phyloP scores from a whole-genome alignment of 139 green algal genomes.

The Marvania coccoides region DNA sequence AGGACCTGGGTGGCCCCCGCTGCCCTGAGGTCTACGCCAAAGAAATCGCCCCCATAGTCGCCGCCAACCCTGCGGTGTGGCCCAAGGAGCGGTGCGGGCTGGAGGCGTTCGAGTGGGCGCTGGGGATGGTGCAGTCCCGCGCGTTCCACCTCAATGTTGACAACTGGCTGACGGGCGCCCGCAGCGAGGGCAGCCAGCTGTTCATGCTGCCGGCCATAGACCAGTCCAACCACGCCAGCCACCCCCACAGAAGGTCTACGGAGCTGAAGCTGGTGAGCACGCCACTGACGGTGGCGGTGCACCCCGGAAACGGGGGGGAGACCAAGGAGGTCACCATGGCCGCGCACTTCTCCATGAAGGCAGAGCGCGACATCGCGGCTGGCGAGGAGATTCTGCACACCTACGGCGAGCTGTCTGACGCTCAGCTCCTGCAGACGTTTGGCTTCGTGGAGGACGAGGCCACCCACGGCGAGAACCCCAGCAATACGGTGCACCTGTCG shows the following conservation, averaged over 20 bases:
- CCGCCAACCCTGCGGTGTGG: slow-evolving; percentile 33
- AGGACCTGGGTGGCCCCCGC: background rate
- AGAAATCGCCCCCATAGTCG: slow-evolving; percentile 21
- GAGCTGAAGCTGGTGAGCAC: slow-evolving; percentile 27
- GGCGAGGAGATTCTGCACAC: slow-evolving; percentile 57
- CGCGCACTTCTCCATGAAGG: slow-evolving; percentile 48
- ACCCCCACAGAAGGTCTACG: slow-evolving; percentile 29
- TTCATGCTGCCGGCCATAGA: slow-evolving; percentile 61
- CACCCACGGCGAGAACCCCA: background rate
- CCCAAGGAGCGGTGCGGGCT: slow-evolving; percentile 10
- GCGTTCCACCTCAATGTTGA: slow-evolving; percentile 59
- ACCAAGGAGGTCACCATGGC: slow-evolving; percentile 4
- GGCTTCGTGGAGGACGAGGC: slow-evolving; percentile 48
- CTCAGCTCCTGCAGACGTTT: slow-evolving; percentile 63
- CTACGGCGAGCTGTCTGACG: slow-evolving; percentile 62
- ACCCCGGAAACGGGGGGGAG: too few relatives aligned
- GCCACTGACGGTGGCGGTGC: slow-evolving; percentile 18
- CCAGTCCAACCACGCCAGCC: slow-evolving; percentile 60
- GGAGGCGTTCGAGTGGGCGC: slow-evolving; percentile 32
- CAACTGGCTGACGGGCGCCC: slow-evolving; percentile 54
- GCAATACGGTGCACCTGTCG: background rate
- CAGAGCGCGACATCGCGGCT: slow-evolving; percentile 40
- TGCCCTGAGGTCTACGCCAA: background rate
- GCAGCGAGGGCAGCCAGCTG: slow-evolving; percentile 28
- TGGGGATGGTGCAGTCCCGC: slow-evolving; percentile 56